Percentiles rank a stretch among this genome's conserved stretches.
phyloP scores from a whole-genome alignment of 169 alveolate genomes.

The Theileria orientalis region DNA sequence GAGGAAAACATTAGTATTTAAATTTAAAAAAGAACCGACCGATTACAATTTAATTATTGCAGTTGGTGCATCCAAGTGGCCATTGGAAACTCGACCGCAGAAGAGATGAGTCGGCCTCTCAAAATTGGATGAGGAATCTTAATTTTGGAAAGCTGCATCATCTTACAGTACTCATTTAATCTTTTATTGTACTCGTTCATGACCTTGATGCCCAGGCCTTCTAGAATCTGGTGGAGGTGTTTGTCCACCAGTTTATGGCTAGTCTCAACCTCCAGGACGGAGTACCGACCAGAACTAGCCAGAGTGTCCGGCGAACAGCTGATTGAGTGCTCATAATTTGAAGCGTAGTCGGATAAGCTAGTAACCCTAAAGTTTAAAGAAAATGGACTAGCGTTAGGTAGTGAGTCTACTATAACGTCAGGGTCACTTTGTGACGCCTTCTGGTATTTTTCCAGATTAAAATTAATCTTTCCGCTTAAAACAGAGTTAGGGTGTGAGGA shows the following conservation, averaged over 20 bases:
- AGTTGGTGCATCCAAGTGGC: neutral
- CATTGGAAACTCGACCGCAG: neutral
- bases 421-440: constrained; percentile 3
- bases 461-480: neutral
- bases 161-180: neutral
- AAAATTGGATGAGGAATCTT: constrained; percentile 59
- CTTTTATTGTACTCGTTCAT: neutral
- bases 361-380: neutral
- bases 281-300: constrained; percentile 1
- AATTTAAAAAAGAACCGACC: neutral
- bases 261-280: constrained; percentile 34
- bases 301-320: neutral
- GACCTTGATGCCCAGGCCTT: constrained; percentile 20
- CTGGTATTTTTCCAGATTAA: neutral
- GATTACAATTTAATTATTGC: neutral
- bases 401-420: neutral
- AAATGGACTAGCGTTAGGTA: neutral
- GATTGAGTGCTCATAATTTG: neutral
- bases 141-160: constrained; percentile 31
- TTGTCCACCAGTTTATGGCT: constrained; percentile 19
- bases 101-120: constrained; percentile 19
- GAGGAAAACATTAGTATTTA: neutral
- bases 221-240: constrained; percentile 33
- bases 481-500: neutral
- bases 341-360: neutral